phyloP scores from a whole-genome alignment of 2,329 filamentous ascomycete species.

The Davidsoniella virescens region DNA sequence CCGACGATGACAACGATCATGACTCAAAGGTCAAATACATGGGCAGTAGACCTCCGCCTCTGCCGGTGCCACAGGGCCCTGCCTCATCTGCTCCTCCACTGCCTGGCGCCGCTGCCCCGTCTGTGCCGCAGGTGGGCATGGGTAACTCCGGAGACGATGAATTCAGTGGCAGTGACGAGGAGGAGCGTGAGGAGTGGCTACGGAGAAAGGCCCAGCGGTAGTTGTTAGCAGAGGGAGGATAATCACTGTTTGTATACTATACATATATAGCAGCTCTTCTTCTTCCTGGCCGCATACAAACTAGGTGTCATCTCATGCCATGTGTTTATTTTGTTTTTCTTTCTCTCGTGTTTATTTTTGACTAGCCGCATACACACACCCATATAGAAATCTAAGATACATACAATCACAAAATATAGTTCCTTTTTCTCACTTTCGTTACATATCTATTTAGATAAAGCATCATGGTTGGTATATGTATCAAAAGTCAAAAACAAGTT shows the following conservation, averaged over 20 bases:
- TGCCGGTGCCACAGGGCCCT: conserved; percentile 14
- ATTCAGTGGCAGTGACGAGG: conserved; percentile 48
- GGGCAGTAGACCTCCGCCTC: conserved; percentile 3
- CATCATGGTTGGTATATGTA: too few species aligned
- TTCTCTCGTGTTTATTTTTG: not conserved
- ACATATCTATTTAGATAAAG: too few species aligned
- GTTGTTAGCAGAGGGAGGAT: not conserved
- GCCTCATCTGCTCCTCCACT: conserved; percentile 12
- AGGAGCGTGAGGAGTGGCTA: conserved; percentile 47
- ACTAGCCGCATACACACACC: too few species aligned
- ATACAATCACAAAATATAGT: not conserved
- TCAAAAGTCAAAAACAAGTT: too few species aligned
- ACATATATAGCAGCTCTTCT: too few species aligned
- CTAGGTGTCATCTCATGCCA: too few species aligned
- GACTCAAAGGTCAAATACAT: too few species aligned
- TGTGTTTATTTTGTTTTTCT: not conserved
- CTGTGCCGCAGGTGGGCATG: conserved; percentile 19
- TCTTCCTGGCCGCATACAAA: not conserved
- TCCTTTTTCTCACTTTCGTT: not conserved
- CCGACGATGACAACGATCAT: conserved; percentile 16
- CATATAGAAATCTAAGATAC: not conserved
- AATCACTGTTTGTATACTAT: not conserved
- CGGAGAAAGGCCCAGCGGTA: conserved; percentile 24
- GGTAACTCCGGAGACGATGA: conserved; percentile 32
- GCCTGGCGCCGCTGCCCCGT: conserved; percentile 12